These are phyloP conservation scores for Kondoa subrosea DNA, from an alignment of 768 basidiomycete genomes.

Conservation along the genomic window DNA sequence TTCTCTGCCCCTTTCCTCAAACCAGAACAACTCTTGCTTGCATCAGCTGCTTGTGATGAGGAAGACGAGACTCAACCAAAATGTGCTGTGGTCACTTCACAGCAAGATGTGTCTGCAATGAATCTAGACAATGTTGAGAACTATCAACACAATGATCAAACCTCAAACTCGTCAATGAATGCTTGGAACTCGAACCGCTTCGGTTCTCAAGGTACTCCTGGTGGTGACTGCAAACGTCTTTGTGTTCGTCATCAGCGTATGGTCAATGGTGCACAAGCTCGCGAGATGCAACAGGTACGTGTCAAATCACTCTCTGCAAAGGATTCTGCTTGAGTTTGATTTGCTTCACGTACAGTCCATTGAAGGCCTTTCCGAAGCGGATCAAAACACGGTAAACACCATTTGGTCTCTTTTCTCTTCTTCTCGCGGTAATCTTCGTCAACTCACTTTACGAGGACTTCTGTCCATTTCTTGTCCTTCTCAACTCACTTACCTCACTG, in stretches of 20 bases:
- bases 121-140: not conserved
- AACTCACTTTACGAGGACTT: conserved; percentile 85
- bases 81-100: not conserved
- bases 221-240: not conserved
- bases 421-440: conserved; percentile 73
- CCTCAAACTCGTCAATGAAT: not conserved
- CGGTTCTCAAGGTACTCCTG: not conserved
- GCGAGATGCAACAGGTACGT: conserved; percentile 18
- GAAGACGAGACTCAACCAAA: not conserved
- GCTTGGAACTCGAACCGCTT: not conserved
- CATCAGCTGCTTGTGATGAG: not conserved
- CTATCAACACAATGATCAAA: not conserved
- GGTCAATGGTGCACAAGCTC: conserved; percentile 14
- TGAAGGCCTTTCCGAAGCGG: conserved; percentile 58
- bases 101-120: not conserved
- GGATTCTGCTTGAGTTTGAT: not conserved
- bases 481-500: conserved; percentile 85
- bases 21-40: not conserved
- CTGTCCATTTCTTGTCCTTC: conserved; percentile 99
- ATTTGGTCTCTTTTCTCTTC: conserved; percentile 96
- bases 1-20: not conserved
- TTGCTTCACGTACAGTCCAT: conserved; percentile 45
- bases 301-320: not conserved
- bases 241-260: conserved; percentile 17
- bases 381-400: conserved; percentile 70